phyloP scores from a whole-genome alignment of 441 rosid species.

The Capsella rubella region DNA sequence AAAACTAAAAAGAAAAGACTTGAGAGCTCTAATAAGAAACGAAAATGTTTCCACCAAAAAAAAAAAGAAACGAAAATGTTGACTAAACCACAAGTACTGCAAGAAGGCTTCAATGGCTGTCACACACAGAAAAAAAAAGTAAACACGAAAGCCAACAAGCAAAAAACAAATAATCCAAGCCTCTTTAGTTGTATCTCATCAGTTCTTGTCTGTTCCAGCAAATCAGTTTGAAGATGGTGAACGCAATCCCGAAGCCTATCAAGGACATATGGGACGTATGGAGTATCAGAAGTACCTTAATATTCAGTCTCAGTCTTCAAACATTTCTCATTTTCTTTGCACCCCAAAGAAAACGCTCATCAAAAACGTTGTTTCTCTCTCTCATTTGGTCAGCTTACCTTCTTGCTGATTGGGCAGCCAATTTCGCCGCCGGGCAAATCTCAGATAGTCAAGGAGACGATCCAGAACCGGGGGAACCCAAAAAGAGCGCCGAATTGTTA shows the following conservation, averaged over 20 bases:
- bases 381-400: slow-evolving; percentile 58
- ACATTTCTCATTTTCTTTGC: slow-evolving; percentile 50
- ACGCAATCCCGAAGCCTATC: slow-evolving; percentile 33
- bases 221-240: slow-evolving; percentile 37
- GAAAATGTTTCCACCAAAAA: too few relatives aligned
- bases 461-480: slow-evolving; percentile 25
- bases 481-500: slow-evolving; percentile 32
- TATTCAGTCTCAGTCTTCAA: slow-evolving; percentile 58
- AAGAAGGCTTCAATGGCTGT: too few relatives aligned
- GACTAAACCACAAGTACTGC: too few relatives aligned
- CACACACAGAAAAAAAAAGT: too few relatives aligned
- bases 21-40: too few relatives aligned
- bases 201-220: neutral
- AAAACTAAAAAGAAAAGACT: too few relatives aligned
- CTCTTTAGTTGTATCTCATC: too few relatives aligned
- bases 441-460: slow-evolving; percentile 48
- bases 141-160: too few relatives aligned
- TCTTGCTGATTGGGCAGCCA: slow-evolving; percentile 59
- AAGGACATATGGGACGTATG: slow-evolving; percentile 45
- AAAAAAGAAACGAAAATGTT: too few relatives aligned
- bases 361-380: slow-evolving; percentile 29
- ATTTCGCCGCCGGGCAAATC: slow-evolving; percentile 54
- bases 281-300: slow-evolving; percentile 52
- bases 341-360: slow-evolving; percentile 50
- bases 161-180: too few relatives aligned